Evolutionary conservation across 805 yeast genomes (phyloP).

Genomic region (Ogataea chonburiensis): DNA sequence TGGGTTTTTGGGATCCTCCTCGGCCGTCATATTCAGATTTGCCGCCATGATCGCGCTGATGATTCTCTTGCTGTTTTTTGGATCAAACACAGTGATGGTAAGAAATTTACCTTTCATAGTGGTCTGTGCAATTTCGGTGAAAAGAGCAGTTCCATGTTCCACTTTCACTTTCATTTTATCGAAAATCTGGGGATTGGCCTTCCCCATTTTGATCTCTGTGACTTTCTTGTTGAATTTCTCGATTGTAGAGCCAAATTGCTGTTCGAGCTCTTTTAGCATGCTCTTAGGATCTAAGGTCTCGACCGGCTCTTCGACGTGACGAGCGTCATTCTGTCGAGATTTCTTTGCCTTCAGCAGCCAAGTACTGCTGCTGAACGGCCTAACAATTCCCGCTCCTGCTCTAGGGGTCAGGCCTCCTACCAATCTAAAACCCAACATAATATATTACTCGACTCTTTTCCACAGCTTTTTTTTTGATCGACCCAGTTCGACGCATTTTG

Average conservation of each 20-base stretch:
- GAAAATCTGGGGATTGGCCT: conserved; percentile 64
- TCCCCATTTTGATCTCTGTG: conserved; percentile 67
- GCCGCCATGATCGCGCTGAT: conserved; percentile 69
- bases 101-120: conserved; percentile 66
- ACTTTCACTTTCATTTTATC: conserved; percentile 54
- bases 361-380: conserved; percentile 1
- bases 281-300: conserved; percentile 32
- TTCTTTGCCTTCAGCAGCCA: conserved; percentile 10
- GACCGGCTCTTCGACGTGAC: conserved; percentile 9
- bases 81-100: conserved; percentile 84
- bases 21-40: conserved; percentile 76
- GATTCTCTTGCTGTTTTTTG: conserved; percentile 64
- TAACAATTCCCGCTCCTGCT: background rate
- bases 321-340: too few species aligned
- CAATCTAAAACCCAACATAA: conserved; percentile 9
- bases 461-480: background rate
- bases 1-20: conserved; percentile 65
- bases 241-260: conserved; percentile 46
- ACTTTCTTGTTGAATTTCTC: conserved; percentile 54
- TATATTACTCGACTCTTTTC: background rate
- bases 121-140: conserved; percentile 69
- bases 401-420: background rate
- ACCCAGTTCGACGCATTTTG: conserved; percentile 6
- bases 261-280: conserved; percentile 39
- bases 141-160: conserved; percentile 44